These are phyloP conservation scores for Leersia perrieri DNA, from an alignment of 176 grass and related monocot species.

Conservation along the genomic window DNA sequence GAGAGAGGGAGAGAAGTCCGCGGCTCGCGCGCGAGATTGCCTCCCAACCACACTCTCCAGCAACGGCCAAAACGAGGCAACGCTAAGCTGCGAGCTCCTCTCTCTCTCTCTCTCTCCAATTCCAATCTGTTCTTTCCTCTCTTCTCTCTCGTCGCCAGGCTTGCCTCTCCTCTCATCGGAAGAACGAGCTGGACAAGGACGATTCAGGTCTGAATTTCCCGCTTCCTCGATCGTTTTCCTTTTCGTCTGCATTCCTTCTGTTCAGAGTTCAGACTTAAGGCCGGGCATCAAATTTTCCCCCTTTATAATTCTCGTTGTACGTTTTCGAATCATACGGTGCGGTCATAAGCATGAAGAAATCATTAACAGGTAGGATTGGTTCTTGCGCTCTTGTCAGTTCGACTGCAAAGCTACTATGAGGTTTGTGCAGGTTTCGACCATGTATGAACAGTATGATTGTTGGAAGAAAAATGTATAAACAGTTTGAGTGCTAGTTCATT, in stretches of 20 bases:
- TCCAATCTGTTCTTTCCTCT: neutral
- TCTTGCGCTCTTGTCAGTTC: neutral
- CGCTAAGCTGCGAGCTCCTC: neutral
- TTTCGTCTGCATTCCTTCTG: neutral
- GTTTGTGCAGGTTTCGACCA: neutral
- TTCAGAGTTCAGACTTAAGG: too few species aligned
- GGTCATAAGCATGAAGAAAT: neutral
- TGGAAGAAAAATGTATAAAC: neutral
- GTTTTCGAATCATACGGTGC: neutral
- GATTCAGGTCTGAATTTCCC: constrained; percentile 12
- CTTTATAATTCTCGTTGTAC: neutral
- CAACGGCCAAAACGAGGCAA: neutral
- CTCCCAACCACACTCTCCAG: constrained; percentile 42
- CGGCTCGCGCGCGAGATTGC: constrained; percentile 35
- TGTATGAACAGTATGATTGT: neutral
- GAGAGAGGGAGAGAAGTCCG: constrained; percentile 6
- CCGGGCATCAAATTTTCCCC: neutral
- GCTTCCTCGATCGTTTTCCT: neutral
- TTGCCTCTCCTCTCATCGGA: neutral
- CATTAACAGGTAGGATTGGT: neutral
- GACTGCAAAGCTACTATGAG: constrained; percentile 2
- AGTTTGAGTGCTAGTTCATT: neutral
- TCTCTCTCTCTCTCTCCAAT: neutral
- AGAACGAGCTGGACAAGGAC: neutral
- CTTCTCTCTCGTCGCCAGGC: neutral